Conservation (phyloP, 805 yeast genomes). For the Cyberlindnera bimundalis region DNA sequence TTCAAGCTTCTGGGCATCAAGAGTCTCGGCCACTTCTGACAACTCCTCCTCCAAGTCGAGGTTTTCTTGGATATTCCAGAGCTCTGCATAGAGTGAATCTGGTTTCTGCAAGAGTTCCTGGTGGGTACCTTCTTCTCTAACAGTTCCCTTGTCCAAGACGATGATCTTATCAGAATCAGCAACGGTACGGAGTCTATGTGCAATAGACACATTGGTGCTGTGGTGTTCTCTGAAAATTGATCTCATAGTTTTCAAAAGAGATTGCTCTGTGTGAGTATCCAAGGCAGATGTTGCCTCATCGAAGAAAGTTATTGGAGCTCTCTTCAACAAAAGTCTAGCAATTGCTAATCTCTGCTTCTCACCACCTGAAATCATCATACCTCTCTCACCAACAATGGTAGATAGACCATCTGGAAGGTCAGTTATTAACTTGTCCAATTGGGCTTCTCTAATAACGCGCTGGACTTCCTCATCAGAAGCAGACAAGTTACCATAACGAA, state of each 20-base stretch:
- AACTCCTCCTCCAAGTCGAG: constrained; percentile 47
- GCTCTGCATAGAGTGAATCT: constrained; percentile 65
- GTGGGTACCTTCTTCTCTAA: constrained; percentile 88
- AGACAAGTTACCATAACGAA: constrained; percentile 75
- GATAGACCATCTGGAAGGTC: constrained; percentile 81
- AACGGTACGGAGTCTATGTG: constrained; percentile 89
- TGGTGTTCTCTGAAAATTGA: constrained; percentile 52
- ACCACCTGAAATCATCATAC: constrained; percentile 99
- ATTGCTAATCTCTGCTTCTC: constrained; percentile 95
- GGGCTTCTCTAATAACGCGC: constrained; percentile 64
- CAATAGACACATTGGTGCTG: constrained; percentile 85
- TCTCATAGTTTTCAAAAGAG: constrained; percentile 71
- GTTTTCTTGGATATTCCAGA: constrained; percentile 93
- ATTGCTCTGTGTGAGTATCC: constrained; percentile 94
- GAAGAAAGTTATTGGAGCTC: constrained; percentile 86
- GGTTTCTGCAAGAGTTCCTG: constrained; percentile 48
- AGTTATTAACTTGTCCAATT: constrained; percentile 55
- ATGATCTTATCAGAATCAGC: constrained; percentile 94
- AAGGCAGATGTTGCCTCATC: constrained; percentile 97
- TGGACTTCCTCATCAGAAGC: constrained; percentile 73
- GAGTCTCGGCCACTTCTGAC: constrained; percentile 24
- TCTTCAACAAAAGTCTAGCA: constrained; percentile 82
- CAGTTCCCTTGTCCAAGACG: constrained; percentile 73
- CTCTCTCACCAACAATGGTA: constrained; percentile 93
- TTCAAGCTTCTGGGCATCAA: constrained; percentile 2